A percentile compares a stretch with the other conserved stretches of the same genome.
Evolutionary conservation across 352 stramenopile genomes (phyloP).

Genomic region (Phytophthora melonis): DNA sequence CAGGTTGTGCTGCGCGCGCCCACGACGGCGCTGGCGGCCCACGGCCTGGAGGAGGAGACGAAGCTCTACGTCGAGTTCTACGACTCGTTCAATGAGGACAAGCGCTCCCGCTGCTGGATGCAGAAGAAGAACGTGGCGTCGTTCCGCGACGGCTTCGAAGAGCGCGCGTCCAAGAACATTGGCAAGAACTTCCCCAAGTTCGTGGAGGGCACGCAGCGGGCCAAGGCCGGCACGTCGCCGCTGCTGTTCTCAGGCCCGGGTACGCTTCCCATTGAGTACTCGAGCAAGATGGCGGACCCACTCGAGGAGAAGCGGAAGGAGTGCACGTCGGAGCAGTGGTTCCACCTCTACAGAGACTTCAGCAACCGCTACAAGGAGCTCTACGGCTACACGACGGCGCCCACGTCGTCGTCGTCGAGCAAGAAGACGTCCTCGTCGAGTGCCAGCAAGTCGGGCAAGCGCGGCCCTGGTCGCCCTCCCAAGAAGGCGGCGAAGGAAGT

Average conservation of each 20-base stretch:
- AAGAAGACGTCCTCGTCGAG: constrained; percentile 25
- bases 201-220: constrained; percentile 77
- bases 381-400: constrained; percentile 50
- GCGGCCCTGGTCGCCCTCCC: constrained; percentile 21
- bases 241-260: constrained; percentile 71
- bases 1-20: constrained; percentile 78
- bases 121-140: constrained; percentile 81
- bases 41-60: constrained; percentile 68
- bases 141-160: constrained; percentile 80
- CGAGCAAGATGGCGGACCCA: constrained; percentile 69
- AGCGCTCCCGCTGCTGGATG: constrained; percentile 86
- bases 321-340: constrained; percentile 62
- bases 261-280: constrained; percentile 84
- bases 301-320: constrained; percentile 59
- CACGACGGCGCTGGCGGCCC: constrained; percentile 58
- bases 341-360: constrained; percentile 74
- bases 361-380: constrained; percentile 65
- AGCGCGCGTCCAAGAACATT: constrained; percentile 81
- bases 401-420: constrained; percentile 14
- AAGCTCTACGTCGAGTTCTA: constrained; percentile 89
- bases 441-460: constrained; percentile 26
- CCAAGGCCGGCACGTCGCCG: constrained; percentile 68
- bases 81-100: constrained; percentile 78
- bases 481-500: constrained; percentile 32
- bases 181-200: constrained; percentile 83